Evolutionary conservation across 768 basidiomycete genomes (phyloP).

Genomic region (Grammothele lineata): DNA sequence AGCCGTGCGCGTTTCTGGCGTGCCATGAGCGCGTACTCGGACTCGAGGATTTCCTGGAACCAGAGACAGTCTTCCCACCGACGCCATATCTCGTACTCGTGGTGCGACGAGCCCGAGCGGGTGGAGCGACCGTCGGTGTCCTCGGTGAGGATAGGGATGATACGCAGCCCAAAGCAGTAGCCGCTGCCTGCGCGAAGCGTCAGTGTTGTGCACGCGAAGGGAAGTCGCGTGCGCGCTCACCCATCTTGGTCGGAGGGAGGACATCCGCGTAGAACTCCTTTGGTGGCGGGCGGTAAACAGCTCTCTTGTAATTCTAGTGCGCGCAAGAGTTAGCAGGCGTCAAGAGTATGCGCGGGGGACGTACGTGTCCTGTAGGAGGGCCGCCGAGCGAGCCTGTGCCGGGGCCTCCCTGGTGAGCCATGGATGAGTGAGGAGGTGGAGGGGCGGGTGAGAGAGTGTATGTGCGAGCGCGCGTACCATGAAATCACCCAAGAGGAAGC

Average conservation of each 20-base stretch:
- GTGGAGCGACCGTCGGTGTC: conserved; percentile 14
- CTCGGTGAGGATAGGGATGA: conserved; percentile 39
- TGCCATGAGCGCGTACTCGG: conserved; percentile 58
- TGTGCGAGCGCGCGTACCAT: conserved; percentile 7
- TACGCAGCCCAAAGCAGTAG: conserved; percentile 59
- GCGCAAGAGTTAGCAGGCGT: not conserved
- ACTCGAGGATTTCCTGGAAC: conserved; percentile 69
- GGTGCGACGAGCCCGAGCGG: conserved; percentile 22
- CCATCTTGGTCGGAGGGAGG: conserved; percentile 53
- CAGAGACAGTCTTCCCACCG: conserved; percentile 80
- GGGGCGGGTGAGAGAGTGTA: conserved; percentile 4
- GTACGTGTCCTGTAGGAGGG: conserved; percentile 18
- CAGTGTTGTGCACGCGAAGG: not conserved
- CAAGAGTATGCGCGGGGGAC: not conserved
- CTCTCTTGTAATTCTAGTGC: conserved; percentile 53
- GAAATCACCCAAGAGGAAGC: conserved; percentile 8
- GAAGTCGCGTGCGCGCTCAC: conserved; percentile 13
- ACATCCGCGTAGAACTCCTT: conserved; percentile 54
- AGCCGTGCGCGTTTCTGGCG: conserved; percentile 66
- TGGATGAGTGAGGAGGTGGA: conserved; percentile 10
- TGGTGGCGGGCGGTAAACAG: conserved; percentile 57
- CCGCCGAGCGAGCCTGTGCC: conserved; percentile 20
- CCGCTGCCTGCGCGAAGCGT: conserved; percentile 39
- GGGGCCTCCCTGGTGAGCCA: conserved; percentile 16
- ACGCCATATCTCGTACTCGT: conserved; percentile 72